These are phyloP conservation scores for Neostapfia colusana DNA, from an alignment of 176 grass and related monocot genomes.

Conservation along the genomic window DNA sequence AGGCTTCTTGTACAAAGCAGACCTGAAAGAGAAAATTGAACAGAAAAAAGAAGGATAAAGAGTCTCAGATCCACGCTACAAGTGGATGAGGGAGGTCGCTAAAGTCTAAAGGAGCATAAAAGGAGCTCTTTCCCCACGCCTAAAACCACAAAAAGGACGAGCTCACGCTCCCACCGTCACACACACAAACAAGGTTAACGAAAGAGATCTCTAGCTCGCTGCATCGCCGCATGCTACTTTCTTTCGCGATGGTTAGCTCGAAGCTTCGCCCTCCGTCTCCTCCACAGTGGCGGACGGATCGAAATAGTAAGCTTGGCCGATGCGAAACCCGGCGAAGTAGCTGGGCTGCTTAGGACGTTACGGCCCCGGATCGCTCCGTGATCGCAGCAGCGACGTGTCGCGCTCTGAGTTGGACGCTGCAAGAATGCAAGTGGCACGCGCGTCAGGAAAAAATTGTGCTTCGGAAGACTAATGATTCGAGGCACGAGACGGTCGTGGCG, in stretches of 20 bases:
- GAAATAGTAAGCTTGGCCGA: not conserved
- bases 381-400: conserved; percentile 54
- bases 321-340: not conserved
- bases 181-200: conserved; percentile 13
- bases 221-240: conserved; percentile 22
- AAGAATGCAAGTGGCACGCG: not conserved
- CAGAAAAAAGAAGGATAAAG: not conserved
- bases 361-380: conserved; percentile 63
- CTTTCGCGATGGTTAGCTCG: conserved; percentile 15
- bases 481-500: conserved; percentile 9
- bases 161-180: not conserved
- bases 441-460: not conserved
- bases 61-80: conserved; percentile 31
- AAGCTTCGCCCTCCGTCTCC: conserved; percentile 39
- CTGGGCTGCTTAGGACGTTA: not conserved
- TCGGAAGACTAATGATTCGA: not conserved
- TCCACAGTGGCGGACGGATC: conserved; percentile 8
- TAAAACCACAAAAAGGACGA: conserved; percentile 25
- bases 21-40: not conserved
- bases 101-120: conserved; percentile 57
- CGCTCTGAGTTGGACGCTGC: conserved; percentile 51
- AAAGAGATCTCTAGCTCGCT: not conserved
- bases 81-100: conserved; percentile 28
- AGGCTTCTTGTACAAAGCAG: not conserved
- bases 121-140: conserved; percentile 56